These are phyloP conservation scores for Iris pallida DNA, from an alignment of 116 monocot genomes.

Conservation along the genomic window DNA sequence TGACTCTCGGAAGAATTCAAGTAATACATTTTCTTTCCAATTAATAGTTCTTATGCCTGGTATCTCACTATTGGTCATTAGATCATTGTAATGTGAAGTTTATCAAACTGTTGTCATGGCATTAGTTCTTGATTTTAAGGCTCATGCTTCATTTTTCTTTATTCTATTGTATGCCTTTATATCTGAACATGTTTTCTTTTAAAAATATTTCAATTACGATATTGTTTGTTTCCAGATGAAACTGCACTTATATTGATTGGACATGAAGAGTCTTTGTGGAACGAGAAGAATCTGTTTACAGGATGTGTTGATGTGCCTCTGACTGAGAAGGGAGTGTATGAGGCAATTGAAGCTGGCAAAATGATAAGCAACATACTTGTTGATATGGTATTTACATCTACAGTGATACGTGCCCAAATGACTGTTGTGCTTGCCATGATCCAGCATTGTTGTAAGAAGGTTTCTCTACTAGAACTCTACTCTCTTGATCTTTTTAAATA, in stretches of 20 bases:
- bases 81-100: no score
- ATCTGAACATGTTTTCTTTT: background rate
- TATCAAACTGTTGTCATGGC: no score
- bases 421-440: no score
- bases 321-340: no score
- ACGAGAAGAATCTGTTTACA: no score
- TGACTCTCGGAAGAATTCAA: conserved; percentile 56
- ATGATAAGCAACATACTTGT: no score
- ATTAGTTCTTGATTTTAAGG: background rate
- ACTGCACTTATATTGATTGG: conserved; percentile 2
- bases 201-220: background rate
- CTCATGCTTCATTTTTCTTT: background rate
- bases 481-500: background rate
- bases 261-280: conserved; percentile 10
- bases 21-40: conserved; percentile 31
- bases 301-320: no score
- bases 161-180: background rate
- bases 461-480: conserved; percentile 4
- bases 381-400: no score
- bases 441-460: conserved; percentile 88
- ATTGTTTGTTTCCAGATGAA: conserved; percentile 8
- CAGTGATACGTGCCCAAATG: no score
- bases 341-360: no score
- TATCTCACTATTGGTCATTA: no score
- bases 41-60: background rate